phyloP scores from a whole-genome alignment of 305 asterid species.

The Lippia alba region DNA sequence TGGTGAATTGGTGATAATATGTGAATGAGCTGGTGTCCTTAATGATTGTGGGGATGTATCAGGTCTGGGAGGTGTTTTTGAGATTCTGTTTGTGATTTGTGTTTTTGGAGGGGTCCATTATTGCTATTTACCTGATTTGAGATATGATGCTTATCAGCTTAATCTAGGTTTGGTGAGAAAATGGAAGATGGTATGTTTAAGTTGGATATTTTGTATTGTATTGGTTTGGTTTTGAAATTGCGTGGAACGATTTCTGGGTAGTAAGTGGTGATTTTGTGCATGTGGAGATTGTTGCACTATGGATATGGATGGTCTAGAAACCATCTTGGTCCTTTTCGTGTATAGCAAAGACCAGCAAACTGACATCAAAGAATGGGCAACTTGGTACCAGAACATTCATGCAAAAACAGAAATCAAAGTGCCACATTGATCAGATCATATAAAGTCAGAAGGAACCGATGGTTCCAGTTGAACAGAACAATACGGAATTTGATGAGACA shows the following conservation, averaged over 20 bases:
- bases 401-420: not conserved
- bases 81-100: constrained; percentile 27
- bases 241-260: constrained; percentile 2
- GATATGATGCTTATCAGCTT: not conserved
- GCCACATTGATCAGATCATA: not conserved
- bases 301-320: not conserved
- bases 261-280: constrained; percentile 11
- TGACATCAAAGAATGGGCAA: not conserved
- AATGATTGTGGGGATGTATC: constrained; percentile 1
- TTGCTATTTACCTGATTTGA: constrained; percentile 4
- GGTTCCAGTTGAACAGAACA: constrained; percentile 5
- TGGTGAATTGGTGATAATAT: constrained; percentile 16
- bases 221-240: constrained; percentile 10
- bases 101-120: constrained; percentile 9
- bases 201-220: constrained; percentile 13
- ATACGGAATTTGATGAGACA: not conserved
- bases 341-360: not conserved
- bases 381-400: not conserved
- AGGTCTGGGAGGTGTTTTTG: constrained; percentile 25
- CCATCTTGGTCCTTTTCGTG: no score
- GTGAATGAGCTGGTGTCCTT: constrained; percentile 25
- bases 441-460: not conserved
- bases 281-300: constrained; percentile 11
- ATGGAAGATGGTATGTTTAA: constrained; percentile 10
- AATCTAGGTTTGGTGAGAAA: constrained; percentile 34